Percentiles rank a stretch among this genome's conserved stretches.
Conservation (phyloP, 768 basidiomycete species). For the Lactarius tabidus region DNA sequence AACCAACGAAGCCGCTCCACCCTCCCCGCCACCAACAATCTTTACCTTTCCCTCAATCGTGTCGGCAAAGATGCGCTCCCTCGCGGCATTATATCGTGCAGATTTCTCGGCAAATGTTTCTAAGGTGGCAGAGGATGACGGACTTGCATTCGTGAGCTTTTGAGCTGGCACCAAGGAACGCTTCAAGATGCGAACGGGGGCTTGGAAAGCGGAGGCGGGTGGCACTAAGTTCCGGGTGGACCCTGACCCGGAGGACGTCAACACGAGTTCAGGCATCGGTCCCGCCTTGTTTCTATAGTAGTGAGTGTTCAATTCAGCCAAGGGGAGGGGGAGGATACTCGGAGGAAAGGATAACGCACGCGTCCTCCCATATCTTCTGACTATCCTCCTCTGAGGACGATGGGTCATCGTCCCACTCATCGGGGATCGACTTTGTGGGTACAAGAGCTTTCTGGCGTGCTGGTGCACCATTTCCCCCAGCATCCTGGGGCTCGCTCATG, state of each 20-base stretch:
- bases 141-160: conserved; percentile 17
- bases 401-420: conserved; percentile 61
- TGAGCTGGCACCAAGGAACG: conserved; percentile 39
- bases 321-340: neutral
- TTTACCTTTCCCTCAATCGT: neutral
- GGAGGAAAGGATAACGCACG: conserved; percentile 46
- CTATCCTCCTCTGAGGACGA: conserved; percentile 42
- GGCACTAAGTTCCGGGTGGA: conserved; percentile 38
- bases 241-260: conserved; percentile 38
- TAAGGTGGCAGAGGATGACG: conserved; percentile 30
- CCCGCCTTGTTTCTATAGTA: conserved; percentile 49
- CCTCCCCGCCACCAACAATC: neutral
- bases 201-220: conserved; percentile 55
- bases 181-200: conserved; percentile 67
- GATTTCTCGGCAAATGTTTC: conserved; percentile 59
- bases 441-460: conserved; percentile 1
- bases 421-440: conserved; percentile 31
- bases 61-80: conserved; percentile 63
- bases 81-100: conserved; percentile 66
- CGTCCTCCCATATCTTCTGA: conserved; percentile 62
- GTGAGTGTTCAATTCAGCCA: neutral
- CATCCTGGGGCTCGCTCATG: conserved; percentile 3
- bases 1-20: conserved; percentile 1
- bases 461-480: neutral
- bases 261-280: conserved; percentile 66